Evolutionary conservation across 1,284 basidiomycete genomes (phyloP), one percentile per base, ranked within the genome.

Genomic region (Ceratobasidium papillatum): DNA sequence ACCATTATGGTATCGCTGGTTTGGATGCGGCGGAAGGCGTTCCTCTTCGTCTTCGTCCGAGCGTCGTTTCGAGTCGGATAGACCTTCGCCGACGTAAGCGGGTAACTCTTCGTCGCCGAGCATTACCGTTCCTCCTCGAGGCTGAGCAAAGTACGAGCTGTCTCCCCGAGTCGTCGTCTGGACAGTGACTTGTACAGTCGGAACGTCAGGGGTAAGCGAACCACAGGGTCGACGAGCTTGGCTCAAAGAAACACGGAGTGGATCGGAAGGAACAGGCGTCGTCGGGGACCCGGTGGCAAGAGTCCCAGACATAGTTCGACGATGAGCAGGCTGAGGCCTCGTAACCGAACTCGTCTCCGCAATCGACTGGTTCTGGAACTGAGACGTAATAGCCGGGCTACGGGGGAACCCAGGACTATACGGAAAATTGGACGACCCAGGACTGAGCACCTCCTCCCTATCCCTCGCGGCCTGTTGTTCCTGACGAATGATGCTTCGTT

Each of bases 31-130:
- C 7, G 34, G 56, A 1, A 59, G 56, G 4, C 56, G 56, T 11
- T 59, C 34, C 9, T 59, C 56, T 38, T 59, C 56, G 19, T 59
- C 56, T 11, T 59, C 34, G 54, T 56, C 22, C 19, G 66, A 59
- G 25, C 36, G 43, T 0, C 41, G 66, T 30, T 59, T 66, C 19
- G 51, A n/a, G 22, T 71, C 66, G 14, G 66, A 36, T 11, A 71
- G 54, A 43, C 66, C 66, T 30, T 71, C 66, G 2, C 66, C 66
- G 0, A 71, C 36, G 27, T 71, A 59, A 0, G 41, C 52, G 5
- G 66, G 66, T 30, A 71, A 38, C 25, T 56, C 52, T n/a, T 71
- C 66, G 25, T 71, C 66, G 0, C 66, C 66, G 3, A 71, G 54
- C 8, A 34, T 12, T 1, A 71, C 66, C 12, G 38, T 71, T 34